phyloP scores from a whole-genome alignment of 1,139 yeast genomes.

The Hemisphaericaspora subhashii region DNA sequence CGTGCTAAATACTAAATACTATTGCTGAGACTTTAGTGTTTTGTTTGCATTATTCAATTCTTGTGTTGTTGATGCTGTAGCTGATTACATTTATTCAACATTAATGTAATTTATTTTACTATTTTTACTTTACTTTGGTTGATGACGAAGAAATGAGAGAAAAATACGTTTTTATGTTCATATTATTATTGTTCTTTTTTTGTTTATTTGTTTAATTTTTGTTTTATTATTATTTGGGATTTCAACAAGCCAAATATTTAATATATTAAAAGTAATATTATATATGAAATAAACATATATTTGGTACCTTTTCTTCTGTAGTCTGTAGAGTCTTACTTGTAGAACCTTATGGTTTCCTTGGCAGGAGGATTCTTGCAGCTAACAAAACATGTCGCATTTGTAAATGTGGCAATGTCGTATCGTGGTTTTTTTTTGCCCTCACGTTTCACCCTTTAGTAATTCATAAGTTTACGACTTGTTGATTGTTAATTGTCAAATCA shows the following conservation, averaged over 20 bases:
- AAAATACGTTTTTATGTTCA: conserved; percentile 9
- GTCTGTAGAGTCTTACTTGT: no score
- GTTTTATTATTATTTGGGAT: conserved; percentile 37
- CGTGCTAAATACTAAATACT: conserved; percentile 54
- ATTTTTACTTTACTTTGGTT: conserved; percentile 14
- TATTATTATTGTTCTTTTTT: conserved; percentile 21
- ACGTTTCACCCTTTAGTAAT: background rate
- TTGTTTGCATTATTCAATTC: conserved; percentile 33
- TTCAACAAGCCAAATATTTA: no score
- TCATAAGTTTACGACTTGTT: no score
- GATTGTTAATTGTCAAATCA: background rate
- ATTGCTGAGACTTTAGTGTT: conserved; percentile 2
- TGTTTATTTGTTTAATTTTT: conserved; percentile 21
- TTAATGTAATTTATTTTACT: conserved; percentile 49
- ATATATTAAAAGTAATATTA: conserved; percentile 27
- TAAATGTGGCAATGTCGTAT: background rate
- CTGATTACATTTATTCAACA: conserved; percentile 66
- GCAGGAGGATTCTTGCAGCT: no score
- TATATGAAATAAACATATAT: conserved; percentile 28
- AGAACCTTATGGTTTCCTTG: no score
- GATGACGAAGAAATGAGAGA: conserved; percentile 19
- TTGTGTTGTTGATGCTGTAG: conserved; percentile 43
- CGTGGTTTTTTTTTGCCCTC: background rate
- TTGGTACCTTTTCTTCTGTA: no score
- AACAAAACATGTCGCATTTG: background rate